A percentile compares a stretch with the other conserved stretches of the same genome.
Evolutionary conservation across 345 rosid species (phyloP).

Genomic region (Erysimum cheiranthoides): DNA sequence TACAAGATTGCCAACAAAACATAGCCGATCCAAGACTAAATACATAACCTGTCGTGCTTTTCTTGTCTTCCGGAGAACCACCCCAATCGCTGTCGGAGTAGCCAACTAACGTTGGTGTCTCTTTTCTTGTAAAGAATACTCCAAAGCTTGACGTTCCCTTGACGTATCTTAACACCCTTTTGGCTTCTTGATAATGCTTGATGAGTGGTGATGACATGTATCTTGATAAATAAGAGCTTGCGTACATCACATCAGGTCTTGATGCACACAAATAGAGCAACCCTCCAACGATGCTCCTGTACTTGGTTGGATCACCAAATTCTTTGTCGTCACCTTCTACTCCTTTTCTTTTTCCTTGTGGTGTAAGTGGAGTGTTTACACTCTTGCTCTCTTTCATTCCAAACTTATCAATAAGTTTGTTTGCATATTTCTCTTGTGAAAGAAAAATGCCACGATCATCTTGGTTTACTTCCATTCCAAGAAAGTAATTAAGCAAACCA

Average conservation of each 20-base stretch:
- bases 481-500: background rate
- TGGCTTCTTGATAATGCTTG: background rate
- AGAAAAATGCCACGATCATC: background rate
- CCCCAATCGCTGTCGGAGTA: too few species aligned
- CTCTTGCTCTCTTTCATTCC: background rate
- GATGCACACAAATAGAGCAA: background rate
- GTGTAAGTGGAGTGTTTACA: background rate
- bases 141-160: background rate
- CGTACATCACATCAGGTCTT: background rate
- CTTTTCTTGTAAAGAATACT: background rate
- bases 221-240: background rate
- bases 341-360: background rate
- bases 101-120: background rate
- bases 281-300: background rate
- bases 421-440: background rate
- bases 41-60: background rate
- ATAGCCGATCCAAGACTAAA: background rate
- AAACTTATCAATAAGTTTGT: background rate
- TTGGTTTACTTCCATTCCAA: background rate
- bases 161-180: background rate
- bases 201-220: background rate
- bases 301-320: background rate
- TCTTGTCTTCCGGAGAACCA: background rate
- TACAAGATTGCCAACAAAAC: background rate
- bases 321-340: too few species aligned